Evolutionary conservation across 1,284 basidiomycete species (phyloP).

Genomic region (Xerocomus cyaneibrunnescens): DNA sequence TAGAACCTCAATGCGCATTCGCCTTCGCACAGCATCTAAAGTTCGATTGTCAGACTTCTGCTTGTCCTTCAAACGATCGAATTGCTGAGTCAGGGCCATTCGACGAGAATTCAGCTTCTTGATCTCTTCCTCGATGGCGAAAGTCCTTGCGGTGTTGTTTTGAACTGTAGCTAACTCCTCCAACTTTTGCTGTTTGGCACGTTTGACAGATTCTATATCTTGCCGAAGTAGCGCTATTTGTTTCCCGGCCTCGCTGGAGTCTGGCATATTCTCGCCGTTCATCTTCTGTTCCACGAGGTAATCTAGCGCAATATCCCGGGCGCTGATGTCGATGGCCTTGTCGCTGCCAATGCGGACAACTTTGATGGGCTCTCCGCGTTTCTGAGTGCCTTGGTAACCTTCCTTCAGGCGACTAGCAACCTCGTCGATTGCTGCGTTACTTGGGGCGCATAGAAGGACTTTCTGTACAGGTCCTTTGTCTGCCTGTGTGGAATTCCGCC

Average conservation of each 20-base stretch:
- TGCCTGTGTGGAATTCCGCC: constrained; percentile 40
- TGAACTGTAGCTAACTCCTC: constrained; percentile 56
- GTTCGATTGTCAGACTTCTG: constrained; percentile 73
- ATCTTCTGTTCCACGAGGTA: constrained; percentile 79
- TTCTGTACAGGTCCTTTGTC: constrained; percentile 64
- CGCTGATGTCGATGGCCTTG: constrained; percentile 76
- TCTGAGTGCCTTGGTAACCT: constrained; percentile 63
- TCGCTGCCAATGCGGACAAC: constrained; percentile 90
- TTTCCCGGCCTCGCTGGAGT: constrained; percentile 48
- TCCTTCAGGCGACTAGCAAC: constrained; percentile 87
- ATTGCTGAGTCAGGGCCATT: constrained; percentile 62
- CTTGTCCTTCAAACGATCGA: constrained; percentile 80
- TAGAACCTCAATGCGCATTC: constrained; percentile 75
- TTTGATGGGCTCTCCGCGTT: constrained; percentile 59
- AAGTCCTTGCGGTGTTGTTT: constrained; percentile 50
- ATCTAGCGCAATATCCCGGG: constrained; percentile 89
- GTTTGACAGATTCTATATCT: constrained; percentile 70
- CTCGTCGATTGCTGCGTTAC: constrained; percentile 99
- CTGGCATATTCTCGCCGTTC: constrained; percentile 45
- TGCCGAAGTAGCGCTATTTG: constrained; percentile 63
- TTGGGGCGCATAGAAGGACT: constrained; percentile 93
- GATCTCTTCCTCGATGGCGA: constrained; percentile 66
- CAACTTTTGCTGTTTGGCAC: constrained; percentile 58
- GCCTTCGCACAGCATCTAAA: constrained; percentile 75
- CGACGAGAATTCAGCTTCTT: constrained; percentile 66